phyloP scores from a whole-genome alignment of 192 early-diverging fungal genomes.

The Coemansia sp. region DNA sequence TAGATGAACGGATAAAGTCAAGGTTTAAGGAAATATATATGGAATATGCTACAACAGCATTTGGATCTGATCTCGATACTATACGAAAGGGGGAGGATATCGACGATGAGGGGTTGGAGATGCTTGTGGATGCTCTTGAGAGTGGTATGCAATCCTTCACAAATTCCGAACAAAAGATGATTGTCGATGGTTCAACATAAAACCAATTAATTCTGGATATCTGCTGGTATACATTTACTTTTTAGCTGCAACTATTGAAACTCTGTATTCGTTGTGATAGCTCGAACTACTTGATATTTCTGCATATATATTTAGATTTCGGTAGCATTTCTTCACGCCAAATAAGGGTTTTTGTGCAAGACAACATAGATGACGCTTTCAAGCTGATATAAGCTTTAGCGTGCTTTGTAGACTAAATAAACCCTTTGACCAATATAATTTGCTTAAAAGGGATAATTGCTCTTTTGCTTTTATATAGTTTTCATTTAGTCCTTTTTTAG shows the following conservation, averaged over 20 bases:
- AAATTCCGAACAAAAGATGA: constrained; percentile 29
- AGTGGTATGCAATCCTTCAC: constrained; percentile 34
- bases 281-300: not conserved
- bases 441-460: not conserved
- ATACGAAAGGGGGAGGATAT: constrained; percentile 39
- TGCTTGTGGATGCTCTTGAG: constrained; percentile 45
- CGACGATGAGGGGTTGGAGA: constrained; percentile 37
- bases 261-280: not conserved
- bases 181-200: constrained; percentile 19
- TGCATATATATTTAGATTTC: not conserved
- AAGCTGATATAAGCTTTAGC: not conserved
- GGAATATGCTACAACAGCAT: constrained; percentile 43
- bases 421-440: not conserved
- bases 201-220: not conserved
- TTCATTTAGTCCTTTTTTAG: not conserved
- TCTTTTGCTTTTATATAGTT: not conserved
- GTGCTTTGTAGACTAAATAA: not conserved
- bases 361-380: no score
- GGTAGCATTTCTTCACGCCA: no score
- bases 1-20: constrained; percentile 13
- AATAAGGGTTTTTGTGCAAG: no score
- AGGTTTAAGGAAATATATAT: constrained; percentile 51
- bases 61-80: constrained; percentile 43
- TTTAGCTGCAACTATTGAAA: not conserved
- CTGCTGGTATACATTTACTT: not conserved